Evolutionary conservation across 1,284 basidiomycete genomes (phyloP).

Genomic region (Cryptococcus sp.): DNA sequence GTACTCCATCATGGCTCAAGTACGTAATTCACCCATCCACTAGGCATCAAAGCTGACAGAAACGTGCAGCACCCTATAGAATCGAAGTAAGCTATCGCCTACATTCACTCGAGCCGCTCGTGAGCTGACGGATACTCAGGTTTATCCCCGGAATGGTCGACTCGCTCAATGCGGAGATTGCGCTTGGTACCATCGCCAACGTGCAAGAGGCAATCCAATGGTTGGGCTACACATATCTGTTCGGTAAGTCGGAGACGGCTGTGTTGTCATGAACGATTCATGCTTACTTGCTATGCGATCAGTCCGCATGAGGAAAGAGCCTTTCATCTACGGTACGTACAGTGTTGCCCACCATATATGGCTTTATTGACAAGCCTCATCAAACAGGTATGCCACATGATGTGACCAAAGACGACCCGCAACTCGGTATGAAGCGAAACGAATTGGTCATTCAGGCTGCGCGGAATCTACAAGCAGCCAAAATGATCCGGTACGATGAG

Average conservation of each 20-base stretch:
- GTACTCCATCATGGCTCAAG: conserved; percentile 83
- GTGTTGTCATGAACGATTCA: background rate
- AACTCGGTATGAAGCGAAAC: conserved; percentile 72
- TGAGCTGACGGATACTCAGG: conserved; percentile 54
- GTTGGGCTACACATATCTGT: conserved; percentile 97
- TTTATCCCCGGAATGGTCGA: conserved; percentile 87
- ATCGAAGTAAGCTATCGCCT: conserved; percentile 68
- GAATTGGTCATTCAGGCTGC: conserved; percentile 74
- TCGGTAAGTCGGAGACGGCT: conserved; percentile 48
- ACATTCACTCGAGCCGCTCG: background rate
- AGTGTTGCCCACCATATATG: background rate
- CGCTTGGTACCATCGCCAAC: conserved; percentile 90
- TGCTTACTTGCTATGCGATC: background rate
- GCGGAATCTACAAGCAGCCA: conserved; percentile 67
- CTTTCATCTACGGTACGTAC: conserved; percentile 77
- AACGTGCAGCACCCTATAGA: conserved; percentile 81
- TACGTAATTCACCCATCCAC: conserved; percentile 42
- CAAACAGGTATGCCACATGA: conserved; percentile 73
- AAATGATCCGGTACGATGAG: conserved; percentile 82
- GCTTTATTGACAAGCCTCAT: background rate
- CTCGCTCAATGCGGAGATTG: conserved; percentile 91
- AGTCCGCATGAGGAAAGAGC: conserved; percentile 93
- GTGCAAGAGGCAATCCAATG: conserved; percentile 87
- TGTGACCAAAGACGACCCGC: conserved; percentile 72
- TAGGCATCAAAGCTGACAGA: conserved; percentile 10